phyloP scores from a whole-genome alignment of 176 grass and related monocot species.

The Rhynchospora breviuscula region DNA sequence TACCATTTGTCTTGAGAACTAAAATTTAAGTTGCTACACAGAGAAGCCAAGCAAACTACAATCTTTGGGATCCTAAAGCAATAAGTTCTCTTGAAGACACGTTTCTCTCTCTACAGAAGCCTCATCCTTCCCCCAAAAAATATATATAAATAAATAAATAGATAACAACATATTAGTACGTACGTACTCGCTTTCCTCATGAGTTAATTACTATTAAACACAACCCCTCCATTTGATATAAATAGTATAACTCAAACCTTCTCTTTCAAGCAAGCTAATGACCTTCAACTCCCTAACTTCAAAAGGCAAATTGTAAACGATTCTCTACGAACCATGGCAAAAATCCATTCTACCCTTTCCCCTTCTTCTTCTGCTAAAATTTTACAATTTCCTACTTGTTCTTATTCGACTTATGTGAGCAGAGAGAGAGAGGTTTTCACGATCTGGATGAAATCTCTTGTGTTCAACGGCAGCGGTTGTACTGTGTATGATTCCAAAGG shows the following conservation, averaged over 20 bases:
- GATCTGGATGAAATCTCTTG: constrained; percentile 86
- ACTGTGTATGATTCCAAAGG: constrained; percentile 59
- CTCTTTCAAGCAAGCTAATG: not conserved
- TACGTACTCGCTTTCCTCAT: not conserved
- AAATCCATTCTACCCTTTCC: constrained; percentile 28
- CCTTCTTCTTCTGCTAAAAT: constrained; percentile 13
- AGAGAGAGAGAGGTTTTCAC: constrained; percentile 57
- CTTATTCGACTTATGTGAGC: constrained; percentile 22
- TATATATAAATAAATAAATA: not conserved
- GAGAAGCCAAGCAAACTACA: constrained; percentile 4
- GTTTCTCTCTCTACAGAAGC: not conserved
- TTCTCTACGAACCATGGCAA: constrained; percentile 19
- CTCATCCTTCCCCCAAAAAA: not conserved
- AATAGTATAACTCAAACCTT: constrained; percentile 8
- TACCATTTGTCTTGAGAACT: not conserved
- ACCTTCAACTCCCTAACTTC: not conserved
- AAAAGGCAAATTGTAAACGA: not conserved
- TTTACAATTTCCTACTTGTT: not conserved
- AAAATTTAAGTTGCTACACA: not conserved
- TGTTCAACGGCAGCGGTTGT: constrained; percentile 66
- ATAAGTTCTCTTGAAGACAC: not conserved
- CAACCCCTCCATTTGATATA: not conserved
- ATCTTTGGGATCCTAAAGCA: not conserved
- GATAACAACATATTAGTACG: not conserved
- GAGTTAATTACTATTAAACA: not conserved